A percentile compares a stretch with the other conserved stretches of the same genome.
These are phyloP conservation scores for Cucurbita ficifolia DNA, from an alignment of 306 rosid genomes.

Conservation along the genomic window DNA sequence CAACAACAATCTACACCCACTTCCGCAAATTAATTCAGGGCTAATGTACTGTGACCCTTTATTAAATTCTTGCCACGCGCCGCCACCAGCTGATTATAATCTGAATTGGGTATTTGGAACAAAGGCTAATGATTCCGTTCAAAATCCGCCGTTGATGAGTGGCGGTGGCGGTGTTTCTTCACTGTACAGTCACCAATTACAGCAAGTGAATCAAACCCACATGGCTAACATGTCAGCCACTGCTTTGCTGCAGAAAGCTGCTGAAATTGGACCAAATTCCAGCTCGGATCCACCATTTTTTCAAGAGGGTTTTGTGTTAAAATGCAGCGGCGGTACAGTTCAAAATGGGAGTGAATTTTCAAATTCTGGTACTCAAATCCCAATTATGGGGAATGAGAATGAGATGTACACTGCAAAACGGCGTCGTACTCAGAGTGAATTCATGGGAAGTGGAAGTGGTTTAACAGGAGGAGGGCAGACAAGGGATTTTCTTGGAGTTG, in stretches of 20 bases:
- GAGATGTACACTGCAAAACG: constrained; percentile 44
- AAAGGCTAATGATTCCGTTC: constrained; percentile 26
- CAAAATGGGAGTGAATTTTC: constrained; percentile 36
- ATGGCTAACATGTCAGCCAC: constrained; percentile 75
- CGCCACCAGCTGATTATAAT: constrained; percentile 27
- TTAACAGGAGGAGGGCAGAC: constrained; percentile 43
- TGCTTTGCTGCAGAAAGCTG: constrained; percentile 76
- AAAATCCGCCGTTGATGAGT: constrained; percentile 7
- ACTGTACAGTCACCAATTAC: constrained; percentile 40
- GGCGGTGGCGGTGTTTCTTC: constrained; percentile 35
- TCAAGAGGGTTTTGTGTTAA: constrained; percentile 46
- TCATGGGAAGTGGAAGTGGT: constrained; percentile 10
- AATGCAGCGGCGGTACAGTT: constrained; percentile 10
- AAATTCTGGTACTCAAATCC: constrained; percentile 13
- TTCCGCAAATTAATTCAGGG: constrained; percentile 9
- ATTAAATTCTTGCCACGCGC: constrained; percentile 19
- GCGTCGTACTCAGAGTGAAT: constrained; percentile 28
- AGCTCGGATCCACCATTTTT: constrained; percentile 29
- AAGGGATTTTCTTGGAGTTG: constrained; percentile 85
- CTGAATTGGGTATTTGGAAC: constrained; percentile 52
- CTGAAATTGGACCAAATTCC: constrained; percentile 59
- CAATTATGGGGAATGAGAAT: constrained; percentile 8
- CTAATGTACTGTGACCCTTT: constrained; percentile 25
- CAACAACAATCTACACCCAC: constrained; percentile 12
- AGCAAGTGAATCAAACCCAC: constrained; percentile 23